Conservation (phyloP, 495 filamentous ascomycete species). For the Jackrogersella multiformis region DNA sequence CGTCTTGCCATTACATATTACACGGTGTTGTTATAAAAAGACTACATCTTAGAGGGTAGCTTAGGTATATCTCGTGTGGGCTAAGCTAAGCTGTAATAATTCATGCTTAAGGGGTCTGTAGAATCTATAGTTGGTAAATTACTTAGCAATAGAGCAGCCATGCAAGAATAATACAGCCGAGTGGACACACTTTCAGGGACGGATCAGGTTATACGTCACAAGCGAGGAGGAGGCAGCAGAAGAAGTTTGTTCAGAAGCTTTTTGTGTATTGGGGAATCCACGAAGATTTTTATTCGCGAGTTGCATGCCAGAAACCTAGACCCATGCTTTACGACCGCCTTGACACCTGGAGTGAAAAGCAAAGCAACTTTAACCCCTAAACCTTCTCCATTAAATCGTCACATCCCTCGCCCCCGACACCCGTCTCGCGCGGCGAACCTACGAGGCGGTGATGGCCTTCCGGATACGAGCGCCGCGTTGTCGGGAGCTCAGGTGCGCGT, state of each 20-base stretch:
- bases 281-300: constrained; percentile 48
- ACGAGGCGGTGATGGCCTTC: constrained; percentile 81
- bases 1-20: too few species aligned
- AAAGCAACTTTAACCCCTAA: constrained; percentile 43
- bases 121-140: too few species aligned
- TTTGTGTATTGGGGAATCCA: constrained; percentile 47
- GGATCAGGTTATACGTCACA: neutral
- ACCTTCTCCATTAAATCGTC: constrained; percentile 42
- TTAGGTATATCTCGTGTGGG: too few species aligned
- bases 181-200: neutral
- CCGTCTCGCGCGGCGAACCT: constrained; percentile 45
- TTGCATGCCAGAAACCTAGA: constrained; percentile 52
- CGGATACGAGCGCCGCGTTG: constrained; percentile 86
- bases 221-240: neutral
- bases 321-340: constrained; percentile 52
- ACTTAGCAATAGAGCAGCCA: too few species aligned
- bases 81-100: too few species aligned
- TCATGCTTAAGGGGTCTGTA: too few species aligned
- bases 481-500: constrained; percentile 76
- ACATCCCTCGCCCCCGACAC: constrained; percentile 25
- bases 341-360: constrained; percentile 52
- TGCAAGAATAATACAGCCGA: too few species aligned
- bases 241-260: constrained; percentile 34
- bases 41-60: too few species aligned
- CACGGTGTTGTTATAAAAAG: too few species aligned